A percentile compares a stretch with the other conserved stretches of the same genome.
phyloP scores from a whole-genome alignment of 2,329 filamentous ascomycete genomes.

The Akanthomyces muscarius region DNA sequence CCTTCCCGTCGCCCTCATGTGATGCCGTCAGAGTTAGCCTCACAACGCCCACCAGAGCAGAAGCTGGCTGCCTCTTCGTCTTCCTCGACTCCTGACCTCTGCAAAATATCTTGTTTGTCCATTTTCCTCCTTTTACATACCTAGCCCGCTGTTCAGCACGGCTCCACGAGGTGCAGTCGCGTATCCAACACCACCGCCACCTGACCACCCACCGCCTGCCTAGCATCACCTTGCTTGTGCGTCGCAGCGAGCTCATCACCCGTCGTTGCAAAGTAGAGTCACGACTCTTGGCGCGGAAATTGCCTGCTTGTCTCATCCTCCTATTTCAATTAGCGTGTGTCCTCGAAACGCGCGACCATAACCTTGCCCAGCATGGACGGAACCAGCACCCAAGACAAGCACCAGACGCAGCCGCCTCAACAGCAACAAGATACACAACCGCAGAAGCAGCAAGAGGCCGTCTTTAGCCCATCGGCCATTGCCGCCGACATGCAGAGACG shows the following conservation, averaged over 20 bases:
- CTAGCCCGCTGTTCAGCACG: neutral
- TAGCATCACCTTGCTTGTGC: neutral
- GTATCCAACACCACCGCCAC: neutral
- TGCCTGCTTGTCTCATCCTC: neutral
- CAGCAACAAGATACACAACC: neutral
- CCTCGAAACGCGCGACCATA: neutral
- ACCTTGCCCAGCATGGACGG: conserved; percentile 5
- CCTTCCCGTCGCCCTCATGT: conserved; percentile 4
- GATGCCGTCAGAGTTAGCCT: conserved; percentile 9
- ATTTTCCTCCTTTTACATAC: neutral
- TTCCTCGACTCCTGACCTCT: neutral
- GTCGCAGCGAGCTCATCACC: neutral
- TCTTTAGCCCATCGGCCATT: conserved; percentile 12
- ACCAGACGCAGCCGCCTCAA: neutral
- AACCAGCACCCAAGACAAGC: neutral
- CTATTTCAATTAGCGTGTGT: conserved; percentile 8
- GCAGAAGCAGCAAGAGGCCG: neutral
- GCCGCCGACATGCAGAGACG: conserved; percentile 23
- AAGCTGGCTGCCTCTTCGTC: neutral
- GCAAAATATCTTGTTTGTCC: neutral
- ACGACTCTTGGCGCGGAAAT: neutral
- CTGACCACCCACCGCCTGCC: conserved; percentile 9
- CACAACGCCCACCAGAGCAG: neutral
- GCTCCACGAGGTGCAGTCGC: neutral
- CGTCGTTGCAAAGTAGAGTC: neutral